phyloP scores from a whole-genome alignment of 768 basidiomycete species.

The Phylloporus sp. region DNA sequence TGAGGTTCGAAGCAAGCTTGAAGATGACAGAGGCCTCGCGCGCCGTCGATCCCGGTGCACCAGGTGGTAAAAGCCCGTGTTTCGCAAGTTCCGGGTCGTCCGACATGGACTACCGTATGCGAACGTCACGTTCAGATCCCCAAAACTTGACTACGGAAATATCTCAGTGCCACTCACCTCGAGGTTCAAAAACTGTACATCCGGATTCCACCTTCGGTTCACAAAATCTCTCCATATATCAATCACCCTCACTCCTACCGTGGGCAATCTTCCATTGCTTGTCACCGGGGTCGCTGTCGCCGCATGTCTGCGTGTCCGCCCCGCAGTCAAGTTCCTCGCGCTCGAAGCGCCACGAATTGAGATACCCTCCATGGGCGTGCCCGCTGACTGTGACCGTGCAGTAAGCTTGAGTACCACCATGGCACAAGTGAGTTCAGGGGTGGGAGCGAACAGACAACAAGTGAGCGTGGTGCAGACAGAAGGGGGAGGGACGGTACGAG shows the following conservation, averaged over 20 bases:
- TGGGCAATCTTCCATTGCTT: conserved; percentile 13
- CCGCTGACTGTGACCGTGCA: conserved; percentile 34
- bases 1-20: conserved; percentile 77
- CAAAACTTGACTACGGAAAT: too few species aligned
- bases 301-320: conserved; percentile 60
- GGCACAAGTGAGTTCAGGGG: conserved; percentile 18
- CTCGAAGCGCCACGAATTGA: conserved; percentile 65
- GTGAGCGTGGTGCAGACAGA: conserved; percentile 30
- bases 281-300: conserved; percentile 30
- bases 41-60: conserved; percentile 54
- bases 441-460: conserved; percentile 29
- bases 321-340: conserved; percentile 38
- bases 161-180: conserved; percentile 52
- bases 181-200: conserved; percentile 70
- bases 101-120: conserved; percentile 57
- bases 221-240: conserved; percentile 79
- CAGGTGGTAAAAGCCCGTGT: conserved; percentile 67
- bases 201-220: conserved; percentile 65
- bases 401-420: conserved; percentile 36
- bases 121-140: conserved; percentile 1
- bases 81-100: conserved; percentile 75
- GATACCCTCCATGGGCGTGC: conserved; percentile 46
- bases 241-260: conserved; percentile 39
- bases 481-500: conserved; percentile 6
- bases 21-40: conserved; percentile 82